Evolutionary conservation across 331 rosid species (phyloP), one percentile per base, ranked within the genome.

Genomic region (Dryas integrifolia): DNA sequence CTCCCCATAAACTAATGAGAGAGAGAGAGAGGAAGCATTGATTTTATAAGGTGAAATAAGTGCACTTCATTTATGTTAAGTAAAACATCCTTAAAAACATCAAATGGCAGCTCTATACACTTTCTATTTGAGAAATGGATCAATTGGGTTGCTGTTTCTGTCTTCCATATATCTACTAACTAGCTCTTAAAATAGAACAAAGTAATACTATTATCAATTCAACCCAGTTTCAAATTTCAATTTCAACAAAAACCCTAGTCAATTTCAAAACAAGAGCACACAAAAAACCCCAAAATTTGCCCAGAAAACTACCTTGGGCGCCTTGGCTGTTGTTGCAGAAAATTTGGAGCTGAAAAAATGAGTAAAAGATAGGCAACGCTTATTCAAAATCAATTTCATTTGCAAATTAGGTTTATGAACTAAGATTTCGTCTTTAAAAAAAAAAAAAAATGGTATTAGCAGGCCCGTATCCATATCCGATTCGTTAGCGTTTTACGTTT

Each of bases 61-160:
- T 62, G 67, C 67, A 40, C 41, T n/a, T 62, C n/a, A 43, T 39
- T n/a, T 8, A 15, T 14, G 49, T 2, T 15, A 62, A 39, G 67
- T 62, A 39, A 41, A 40, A 9, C 13, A 62, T 40, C 41, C 15
- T 14, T 62, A 4, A 40, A 62, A 62, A 41, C 49, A 41, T 62
- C 67, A 62, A 62, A 40, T 15, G 67, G 67, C 1, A 30, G 26
- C 30, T 18, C n/a, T 2, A 40, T 40, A n/a, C 26, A 62, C 50
- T 41, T 62, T 16, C 49, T 41, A 62, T n/a, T 62, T 62, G 67
- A 40, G 67, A 30, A 15, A 62, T 18, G 26, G 48, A 62, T 62
- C 30, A 0, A 62, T 15, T n/a, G 4, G 65, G 38, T 59, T 13
- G 7, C 65, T 30, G 26, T 10, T 58, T 58, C 39, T 26, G 21